These are phyloP conservation scores for Datisca glomerata DNA, from an alignment of 306 rosid genomes.

Conservation along the genomic window DNA sequence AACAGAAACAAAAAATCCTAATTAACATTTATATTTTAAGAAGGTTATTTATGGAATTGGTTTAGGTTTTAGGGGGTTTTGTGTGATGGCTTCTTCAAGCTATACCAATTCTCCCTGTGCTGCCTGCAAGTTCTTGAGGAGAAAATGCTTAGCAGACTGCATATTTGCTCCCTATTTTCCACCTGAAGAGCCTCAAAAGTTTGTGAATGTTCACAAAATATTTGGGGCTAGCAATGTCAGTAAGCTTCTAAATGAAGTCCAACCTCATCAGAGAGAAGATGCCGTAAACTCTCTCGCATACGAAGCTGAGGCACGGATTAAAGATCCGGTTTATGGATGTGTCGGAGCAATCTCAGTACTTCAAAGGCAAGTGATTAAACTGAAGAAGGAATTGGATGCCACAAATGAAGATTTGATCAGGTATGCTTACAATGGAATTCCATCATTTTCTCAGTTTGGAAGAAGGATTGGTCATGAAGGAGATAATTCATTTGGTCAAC, in stretches of 20 bases:
- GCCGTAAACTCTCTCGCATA: constrained; percentile 84
- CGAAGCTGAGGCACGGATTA: constrained; percentile 88
- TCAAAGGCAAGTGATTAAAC: constrained; percentile 57
- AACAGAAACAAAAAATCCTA: too few relatives aligned
- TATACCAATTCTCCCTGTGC: constrained; percentile 66
- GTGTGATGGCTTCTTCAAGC: constrained; percentile 52
- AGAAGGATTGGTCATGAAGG: constrained; percentile 3
- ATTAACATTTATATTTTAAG: neutral
- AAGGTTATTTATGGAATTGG: neutral
- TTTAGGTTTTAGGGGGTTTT: too few relatives aligned
- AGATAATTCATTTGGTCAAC: too few relatives aligned
- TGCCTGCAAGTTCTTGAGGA: constrained; percentile 80
- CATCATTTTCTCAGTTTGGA: neutral
- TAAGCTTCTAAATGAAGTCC: constrained; percentile 72
- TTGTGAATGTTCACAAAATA: constrained; percentile 81
- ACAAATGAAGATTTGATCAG: constrained; percentile 66
- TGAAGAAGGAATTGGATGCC: constrained; percentile 81
- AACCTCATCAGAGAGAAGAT: constrained; percentile 78
- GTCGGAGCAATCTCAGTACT: constrained; percentile 80
- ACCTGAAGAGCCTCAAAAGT: constrained; percentile 82
- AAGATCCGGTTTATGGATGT: constrained; percentile 92
- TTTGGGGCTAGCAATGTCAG: constrained; percentile 95
- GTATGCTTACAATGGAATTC: constrained; percentile 19
- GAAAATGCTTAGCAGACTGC: constrained; percentile 85
- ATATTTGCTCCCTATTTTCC: constrained; percentile 83